Base-by-base conservation (phyloP, 345 rosid species). In the Populus deltoides region DNA sequence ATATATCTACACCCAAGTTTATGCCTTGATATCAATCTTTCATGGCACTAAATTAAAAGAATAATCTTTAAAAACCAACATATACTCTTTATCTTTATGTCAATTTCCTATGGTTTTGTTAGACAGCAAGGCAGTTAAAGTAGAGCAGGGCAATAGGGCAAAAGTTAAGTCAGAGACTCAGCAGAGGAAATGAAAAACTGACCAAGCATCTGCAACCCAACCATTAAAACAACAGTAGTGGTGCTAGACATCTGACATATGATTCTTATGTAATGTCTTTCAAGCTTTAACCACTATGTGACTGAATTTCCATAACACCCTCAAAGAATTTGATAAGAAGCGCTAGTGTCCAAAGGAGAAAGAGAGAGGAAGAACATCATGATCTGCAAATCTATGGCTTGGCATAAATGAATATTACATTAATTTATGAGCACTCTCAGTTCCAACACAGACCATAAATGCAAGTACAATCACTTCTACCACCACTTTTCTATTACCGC, bases 381-480 rank as follows among this genome's bases (percentile, higher is more conserved):
- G 33, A 77, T 55, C 57, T 81, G 81, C 80, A 86, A 71, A 76
- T 76, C 71, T 77, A 68, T 62, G 57, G 73, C 67, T 86, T 72
- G 78, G 70, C 81, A 83, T 77, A 80, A 66, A 79, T 77, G 77
- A 75, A 82, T 74, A 82, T 75, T 73, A 71, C 79, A 73, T 79
- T 78, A 76, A 81, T 73, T 18, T 74, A 71, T 29, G 78, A 75
- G 81, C 80, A 84, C 79, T 75, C 82, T 63, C 74, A 75, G 51
- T 81, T 74, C 78, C 78, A 27, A 71, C 76, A 74, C 57, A 78
- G 72, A 80, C 45, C 36, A 77, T 24, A 74, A 79, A 81, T 73
- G 78, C 65, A 22, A 79, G 81, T 81, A 81, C 81, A 85, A 78
- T 80, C 78, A 80, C 84, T 71, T 47, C 53, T 68, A 71, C 74